Evolutionary conservation across 1,284 basidiomycete species (phyloP).

Genomic region (Vanrija pseudolonga): DNA sequence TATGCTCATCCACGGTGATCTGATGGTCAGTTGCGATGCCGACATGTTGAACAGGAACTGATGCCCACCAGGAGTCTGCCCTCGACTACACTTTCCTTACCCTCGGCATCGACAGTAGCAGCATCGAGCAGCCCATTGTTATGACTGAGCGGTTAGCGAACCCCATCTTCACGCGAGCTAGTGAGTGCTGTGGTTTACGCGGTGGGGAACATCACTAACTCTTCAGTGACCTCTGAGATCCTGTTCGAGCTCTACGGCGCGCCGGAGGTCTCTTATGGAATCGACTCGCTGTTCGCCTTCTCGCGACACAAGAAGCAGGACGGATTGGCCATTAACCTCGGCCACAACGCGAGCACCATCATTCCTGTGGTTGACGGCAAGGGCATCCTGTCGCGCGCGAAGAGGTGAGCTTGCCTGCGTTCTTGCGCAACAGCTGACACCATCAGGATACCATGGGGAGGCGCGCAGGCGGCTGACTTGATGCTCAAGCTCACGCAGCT

Average conservation of each 20-base stretch:
- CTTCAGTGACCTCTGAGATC: conserved; percentile 84
- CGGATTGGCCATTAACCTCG: conserved; percentile 64
- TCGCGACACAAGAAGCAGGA: conserved; percentile 55
- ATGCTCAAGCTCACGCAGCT: conserved; percentile 88
- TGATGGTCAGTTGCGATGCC: conserved; percentile 62
- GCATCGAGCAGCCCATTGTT: conserved; percentile 82
- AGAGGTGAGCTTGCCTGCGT: conserved; percentile 57
- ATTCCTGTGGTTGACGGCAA: conserved; percentile 77
- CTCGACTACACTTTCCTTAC: conserved; percentile 88
- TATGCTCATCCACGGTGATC: conserved; percentile 80
- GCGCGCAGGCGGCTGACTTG: conserved; percentile 83
- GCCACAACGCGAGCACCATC: conserved; percentile 64
- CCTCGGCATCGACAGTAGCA: conserved; percentile 73
- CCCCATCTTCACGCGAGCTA: conserved; percentile 78
- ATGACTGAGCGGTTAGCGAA: conserved; percentile 93
- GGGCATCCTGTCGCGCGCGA: conserved; percentile 75
- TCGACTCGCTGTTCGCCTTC: conserved; percentile 92
- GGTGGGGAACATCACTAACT: neutral
- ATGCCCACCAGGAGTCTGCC: conserved; percentile 72
- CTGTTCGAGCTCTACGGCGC: conserved; percentile 92
- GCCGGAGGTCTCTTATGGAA: conserved; percentile 79
- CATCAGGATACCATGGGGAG: conserved; percentile 85
- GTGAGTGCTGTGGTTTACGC: conserved; percentile 54
- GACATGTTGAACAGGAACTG: neutral
- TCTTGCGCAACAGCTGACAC: neutral